phyloP scores from a whole-genome alignment of 78 protist species.

The Guillardia theta region DNA sequence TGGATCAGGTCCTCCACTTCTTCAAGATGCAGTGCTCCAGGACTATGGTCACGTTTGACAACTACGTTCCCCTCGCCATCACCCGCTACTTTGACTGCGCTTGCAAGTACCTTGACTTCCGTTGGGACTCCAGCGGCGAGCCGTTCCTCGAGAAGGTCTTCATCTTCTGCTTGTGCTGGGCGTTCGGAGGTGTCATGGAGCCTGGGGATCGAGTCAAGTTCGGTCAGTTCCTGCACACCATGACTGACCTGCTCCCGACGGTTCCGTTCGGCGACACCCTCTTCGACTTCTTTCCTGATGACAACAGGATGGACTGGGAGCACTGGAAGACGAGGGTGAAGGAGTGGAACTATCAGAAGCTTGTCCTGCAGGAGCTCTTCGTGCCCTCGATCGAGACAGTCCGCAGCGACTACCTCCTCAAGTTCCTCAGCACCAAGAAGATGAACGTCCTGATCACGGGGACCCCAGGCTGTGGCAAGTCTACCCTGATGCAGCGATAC shows the following conservation, averaged over 20 bases:
- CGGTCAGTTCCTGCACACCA: neutral
- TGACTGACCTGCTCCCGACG: neutral
- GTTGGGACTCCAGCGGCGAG: neutral
- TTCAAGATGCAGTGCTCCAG: neutral
- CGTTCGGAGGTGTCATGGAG: conserved; percentile 70
- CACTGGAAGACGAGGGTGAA: neutral
- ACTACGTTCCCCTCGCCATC: neutral
- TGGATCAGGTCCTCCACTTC: neutral
- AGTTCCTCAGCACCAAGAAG: neutral
- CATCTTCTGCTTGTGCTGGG: conserved; percentile 68
- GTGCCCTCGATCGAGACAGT: neutral
- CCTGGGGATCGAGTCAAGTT: neutral
- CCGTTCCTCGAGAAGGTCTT: conserved; percentile 49
- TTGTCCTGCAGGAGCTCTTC: neutral
- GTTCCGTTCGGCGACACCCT: neutral
- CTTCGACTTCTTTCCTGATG: neutral
- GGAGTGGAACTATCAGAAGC: neutral
- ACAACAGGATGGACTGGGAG: neutral
- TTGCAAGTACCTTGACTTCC: neutral
- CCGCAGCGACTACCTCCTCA: neutral
- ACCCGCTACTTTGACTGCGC: neutral
- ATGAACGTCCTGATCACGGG: neutral
- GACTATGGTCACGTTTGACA: neutral
- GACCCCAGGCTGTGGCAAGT: neutral
- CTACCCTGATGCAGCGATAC: too few species aligned